phyloP scores from a whole-genome alignment of 2,329 filamentous ascomycete genomes.

The Alternaria gansuensis region DNA sequence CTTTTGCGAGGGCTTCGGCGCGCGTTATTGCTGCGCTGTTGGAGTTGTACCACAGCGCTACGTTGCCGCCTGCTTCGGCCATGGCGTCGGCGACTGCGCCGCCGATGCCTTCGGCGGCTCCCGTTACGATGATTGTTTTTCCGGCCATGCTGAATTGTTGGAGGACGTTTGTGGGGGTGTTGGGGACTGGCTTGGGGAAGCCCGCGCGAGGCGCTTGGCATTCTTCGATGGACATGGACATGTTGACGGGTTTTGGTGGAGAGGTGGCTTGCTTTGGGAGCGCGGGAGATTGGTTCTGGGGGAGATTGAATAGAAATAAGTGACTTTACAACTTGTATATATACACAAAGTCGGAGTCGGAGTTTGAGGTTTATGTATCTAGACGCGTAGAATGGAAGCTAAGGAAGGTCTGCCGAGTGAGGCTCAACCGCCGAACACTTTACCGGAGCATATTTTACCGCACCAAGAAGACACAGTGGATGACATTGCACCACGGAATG shows the following conservation, averaged over 20 bases:
- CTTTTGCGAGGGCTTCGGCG: constrained; percentile 63
- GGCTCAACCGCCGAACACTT: constrained; percentile 4
- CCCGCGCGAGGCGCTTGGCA: constrained; percentile 35
- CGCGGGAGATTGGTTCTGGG: neutral
- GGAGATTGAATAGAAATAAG: neutral
- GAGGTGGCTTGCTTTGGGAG: neutral
- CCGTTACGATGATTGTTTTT: constrained; percentile 56
- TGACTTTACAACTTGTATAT: neutral
- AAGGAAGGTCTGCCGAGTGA: constrained; percentile 7
- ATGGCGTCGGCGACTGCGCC: constrained; percentile 48
- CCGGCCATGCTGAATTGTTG: constrained; percentile 49
- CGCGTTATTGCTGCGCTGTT: constrained; percentile 67
- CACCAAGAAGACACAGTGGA: constrained; percentile 2
- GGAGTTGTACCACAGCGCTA: constrained; percentile 57
- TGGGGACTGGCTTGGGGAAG: constrained; percentile 39
- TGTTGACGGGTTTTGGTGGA: constrained; percentile 26
- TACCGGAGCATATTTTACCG: constrained; percentile 13
- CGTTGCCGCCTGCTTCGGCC: constrained; percentile 56
- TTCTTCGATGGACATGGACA: constrained; percentile 50
- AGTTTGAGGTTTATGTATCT: constrained; percentile 5
- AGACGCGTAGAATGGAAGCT: neutral
- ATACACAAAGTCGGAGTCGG: neutral
- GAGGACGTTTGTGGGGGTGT: constrained; percentile 42
- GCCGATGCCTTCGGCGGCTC: constrained; percentile 66
- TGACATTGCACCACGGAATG: constrained; percentile 30